Base-by-base conservation (phyloP, 2,329 filamentous ascomycete species). In the Fusarium sororula region DNA sequence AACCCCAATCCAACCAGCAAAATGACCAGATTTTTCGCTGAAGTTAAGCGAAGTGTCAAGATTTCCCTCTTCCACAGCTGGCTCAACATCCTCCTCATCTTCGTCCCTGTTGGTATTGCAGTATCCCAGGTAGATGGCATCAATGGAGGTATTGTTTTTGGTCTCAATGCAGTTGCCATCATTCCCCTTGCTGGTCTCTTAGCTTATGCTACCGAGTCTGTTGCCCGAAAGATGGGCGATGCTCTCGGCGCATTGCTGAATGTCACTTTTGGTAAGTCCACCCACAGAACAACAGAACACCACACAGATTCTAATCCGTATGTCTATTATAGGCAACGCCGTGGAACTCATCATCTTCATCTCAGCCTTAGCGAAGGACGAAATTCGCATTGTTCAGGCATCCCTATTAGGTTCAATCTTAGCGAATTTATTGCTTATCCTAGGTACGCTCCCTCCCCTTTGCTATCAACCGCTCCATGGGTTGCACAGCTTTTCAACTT, bases 321-420 rank as follows among this genome's bases (percentile, higher is more conserved):
- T 51, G 32, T 20, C 50, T 35, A 13, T 51, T 7, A 8, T 15
- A 68, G 66, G 66, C 9, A 69, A 95, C 80, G 91, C 92, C 28
- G 93, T 94, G 30, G 93, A 95, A 82, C 83, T 95, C 79, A 94
- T 95, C 79, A 94, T 95, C 73, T 94, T 94, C 14, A 69, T 69
- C 20, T 38, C 45, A 9, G 66, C 66, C 18, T 47, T 69, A 1
- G 30, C 53, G 10, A 69, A 69, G 8, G n/a, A 94, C 82, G 90
- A 98, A 85, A 96, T 98, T 70, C 91, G 93, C 68, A 96, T 98
- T 75, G 95, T 98, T 30, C 95, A 98, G 83, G 94, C 95, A 20
- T 97, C 95, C 1, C 85, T 98, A 57, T 87, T 98, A 37, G 95
- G 95, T 47, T 97, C 94, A 4, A 97, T 98, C 77, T 85, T 98